Evolutionary conservation across 208 protist genomes (phyloP).

Genomic region (Acanthamoeba sp.): DNA sequence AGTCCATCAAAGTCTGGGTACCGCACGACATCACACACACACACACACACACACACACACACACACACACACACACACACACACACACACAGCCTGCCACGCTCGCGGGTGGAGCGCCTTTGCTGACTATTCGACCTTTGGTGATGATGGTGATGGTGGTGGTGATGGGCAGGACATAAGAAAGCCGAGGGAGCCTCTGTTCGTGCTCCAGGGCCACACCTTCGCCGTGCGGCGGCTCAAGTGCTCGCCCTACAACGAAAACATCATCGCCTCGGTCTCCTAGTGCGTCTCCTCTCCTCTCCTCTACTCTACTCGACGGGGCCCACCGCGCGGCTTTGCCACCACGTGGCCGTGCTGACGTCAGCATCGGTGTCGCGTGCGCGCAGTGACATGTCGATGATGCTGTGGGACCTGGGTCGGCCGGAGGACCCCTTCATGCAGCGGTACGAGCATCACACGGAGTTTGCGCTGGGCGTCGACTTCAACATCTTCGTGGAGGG

Average conservation of each 20-base stretch:
- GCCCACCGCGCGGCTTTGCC: too few relatives aligned
- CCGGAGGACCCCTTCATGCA: constrained; percentile 81
- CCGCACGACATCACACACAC: too few relatives aligned
- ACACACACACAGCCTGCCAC: too few relatives aligned
- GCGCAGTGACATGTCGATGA: constrained; percentile 84
- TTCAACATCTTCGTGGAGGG: constrained; percentile 86
- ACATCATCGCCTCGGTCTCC: constrained; percentile 83
- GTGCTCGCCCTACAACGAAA: constrained; percentile 86
- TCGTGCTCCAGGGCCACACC: constrained; percentile 80
- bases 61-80: too few relatives aligned
- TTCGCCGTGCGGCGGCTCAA: constrained; percentile 86
- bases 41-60: too few relatives aligned
- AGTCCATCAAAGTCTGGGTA: constrained; percentile 87
- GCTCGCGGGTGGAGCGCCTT: too few relatives aligned
- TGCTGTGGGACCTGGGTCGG: constrained; percentile 82
- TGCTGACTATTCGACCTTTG: too few relatives aligned
- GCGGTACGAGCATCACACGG: constrained; percentile 85
- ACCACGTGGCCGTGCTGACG: too few relatives aligned
- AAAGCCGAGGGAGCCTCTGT: constrained; percentile 74
- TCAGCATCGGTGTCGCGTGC: too few relatives aligned
- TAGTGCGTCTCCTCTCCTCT: constrained; percentile 74
- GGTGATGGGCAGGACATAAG: constrained; percentile 79
- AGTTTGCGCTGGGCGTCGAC: constrained; percentile 88
- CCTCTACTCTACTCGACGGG: constrained; percentile 10
- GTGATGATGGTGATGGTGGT: not conserved